Conservation (phyloP, 2,329 filamentous ascomycete genomes). For the Xylariaceae sp. region DNA sequence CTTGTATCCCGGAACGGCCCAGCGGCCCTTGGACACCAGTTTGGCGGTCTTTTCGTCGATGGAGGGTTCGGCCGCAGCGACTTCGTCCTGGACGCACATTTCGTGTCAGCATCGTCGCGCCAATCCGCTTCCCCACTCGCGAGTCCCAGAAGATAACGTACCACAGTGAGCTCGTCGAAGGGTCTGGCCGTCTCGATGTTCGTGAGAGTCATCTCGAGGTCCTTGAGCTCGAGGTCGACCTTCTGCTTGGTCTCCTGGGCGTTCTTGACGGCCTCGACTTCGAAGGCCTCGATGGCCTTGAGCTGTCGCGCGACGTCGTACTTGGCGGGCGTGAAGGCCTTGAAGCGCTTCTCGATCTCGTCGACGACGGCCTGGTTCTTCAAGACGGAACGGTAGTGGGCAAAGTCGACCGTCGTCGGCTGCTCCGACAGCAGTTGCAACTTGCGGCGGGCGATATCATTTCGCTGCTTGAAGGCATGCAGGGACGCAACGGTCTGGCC, state of each 20-base stretch:
- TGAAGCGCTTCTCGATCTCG: conserved; percentile 97
- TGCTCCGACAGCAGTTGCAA: conserved; percentile 82
- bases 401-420: conserved; percentile 87
- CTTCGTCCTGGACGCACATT: conserved; percentile 72
- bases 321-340: conserved; percentile 84
- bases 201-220: conserved; percentile 90
- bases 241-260: conserved; percentile 95
- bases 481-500: conserved; percentile 91
- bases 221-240: conserved; percentile 92
- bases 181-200: conserved; percentile 96
- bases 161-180: conserved; percentile 96
- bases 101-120: conserved; percentile 32
- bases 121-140: conserved; percentile 5
- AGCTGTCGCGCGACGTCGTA: conserved; percentile 94
- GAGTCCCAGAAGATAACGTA: conserved; percentile 56
- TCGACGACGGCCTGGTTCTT: conserved; percentile 96
- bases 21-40: conserved; percentile 96
- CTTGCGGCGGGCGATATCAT: conserved; percentile 97
- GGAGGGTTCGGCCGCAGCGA: conserved; percentile 89
- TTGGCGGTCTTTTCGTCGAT: conserved; percentile 96
- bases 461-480: conserved; percentile 98
- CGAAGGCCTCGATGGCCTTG: conserved; percentile 97
- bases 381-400: conserved; percentile 84
- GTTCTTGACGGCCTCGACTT: conserved; percentile 95
- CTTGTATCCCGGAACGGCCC: conserved; percentile 99